Percentiles rank a stretch among this genome's conserved stretches.
Conservation (phyloP, 2,329 filamentous ascomycete species). For the Ramichloridium luteum region DNA sequence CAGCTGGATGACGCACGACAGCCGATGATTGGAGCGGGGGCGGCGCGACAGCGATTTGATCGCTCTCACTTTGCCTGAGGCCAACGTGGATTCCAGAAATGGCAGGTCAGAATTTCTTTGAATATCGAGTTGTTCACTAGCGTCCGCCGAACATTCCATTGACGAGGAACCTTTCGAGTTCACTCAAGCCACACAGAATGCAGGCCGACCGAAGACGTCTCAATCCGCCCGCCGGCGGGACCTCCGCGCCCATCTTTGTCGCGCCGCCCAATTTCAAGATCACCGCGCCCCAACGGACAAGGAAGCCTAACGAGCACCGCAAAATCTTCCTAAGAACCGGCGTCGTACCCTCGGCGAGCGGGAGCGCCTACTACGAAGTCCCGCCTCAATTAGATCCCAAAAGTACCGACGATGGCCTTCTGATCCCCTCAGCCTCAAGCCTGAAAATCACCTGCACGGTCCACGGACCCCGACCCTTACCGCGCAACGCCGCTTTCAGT, state of each 20-base stretch:
- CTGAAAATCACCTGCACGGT: constrained; percentile 89
- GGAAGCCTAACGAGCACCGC: constrained; percentile 59
- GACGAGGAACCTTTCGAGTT: too few species aligned
- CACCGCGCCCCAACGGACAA: constrained; percentile 41
- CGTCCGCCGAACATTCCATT: too few species aligned
- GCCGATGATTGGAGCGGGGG: too few species aligned
- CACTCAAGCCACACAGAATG: too few species aligned
- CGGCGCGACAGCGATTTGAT: too few species aligned
- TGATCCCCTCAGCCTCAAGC: constrained; percentile 48
- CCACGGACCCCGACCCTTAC: constrained; percentile 82
- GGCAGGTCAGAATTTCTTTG: too few species aligned
- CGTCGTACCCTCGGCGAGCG: constrained; percentile 82
- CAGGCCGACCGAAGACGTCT: constrained; percentile 73
- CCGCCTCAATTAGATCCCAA: constrained; percentile 31
- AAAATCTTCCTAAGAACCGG: constrained; percentile 89
- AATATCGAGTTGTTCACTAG: too few species aligned
- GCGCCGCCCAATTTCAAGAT: constrained; percentile 35
- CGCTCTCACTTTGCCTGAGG: too few species aligned
- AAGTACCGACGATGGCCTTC: constrained; percentile 30
- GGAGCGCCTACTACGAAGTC: constrained; percentile 72
- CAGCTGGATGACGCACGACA: too few species aligned
- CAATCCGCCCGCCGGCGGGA: constrained; percentile 74
- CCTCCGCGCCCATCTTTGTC: constrained; percentile 59
- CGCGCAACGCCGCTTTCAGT: constrained; percentile 80
- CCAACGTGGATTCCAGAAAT: too few species aligned